Evolutionary conservation across 2,329 filamentous ascomycete genomes (phyloP), one percentile per base, ranked within the genome.

Genomic region (Coniochaeta pulveracea): DNA sequence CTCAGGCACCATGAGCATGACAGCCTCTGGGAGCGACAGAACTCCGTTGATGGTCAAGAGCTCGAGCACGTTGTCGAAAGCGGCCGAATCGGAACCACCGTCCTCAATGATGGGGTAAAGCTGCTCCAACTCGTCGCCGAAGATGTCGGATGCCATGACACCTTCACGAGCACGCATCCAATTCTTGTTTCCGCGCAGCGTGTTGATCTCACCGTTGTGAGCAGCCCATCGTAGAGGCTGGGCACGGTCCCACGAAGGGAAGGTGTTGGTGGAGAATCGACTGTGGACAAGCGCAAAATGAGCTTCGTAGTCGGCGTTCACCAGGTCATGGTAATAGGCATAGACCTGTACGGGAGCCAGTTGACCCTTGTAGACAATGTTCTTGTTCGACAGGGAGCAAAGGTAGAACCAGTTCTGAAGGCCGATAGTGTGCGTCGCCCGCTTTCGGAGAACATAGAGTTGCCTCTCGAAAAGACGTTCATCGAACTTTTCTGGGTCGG

Each of bases 361-460:
- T 58, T 96, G 91, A 43, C 89, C 89, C 72, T 96, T 96, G 73
- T 96, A 96, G 39, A 96, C 85, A 61, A 96, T 96, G 66, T 96
- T 96, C 64, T 88, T 88, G 76, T 94, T 95, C 58, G 80, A 91
- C 45, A 96, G 65, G 32, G 86, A 94, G 71, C 89, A 96, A 38
- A 96, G 70, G 58, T 96, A 96, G 69, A 96, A 96, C 89, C 89
- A 96, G 60, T 95, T 95, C 61, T 93, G 85, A 36, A 95, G 72
- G 39, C 89, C 88, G 54, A 95, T 91, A 49, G 85, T 82, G 65
- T 95, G 86, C 30, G 88, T 94, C 34, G 88, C 82, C 50, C 86
- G 83, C 72, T 98, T 98, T 54, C 89, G 81, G 47, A 98, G 74
- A 41, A 96, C 72, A 58, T 89, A 98, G 35, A 98, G 72, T 64